phyloP scores from a whole-genome alignment of 495 filamentous ascomycete species.

The Aspergillus sparsus region DNA sequence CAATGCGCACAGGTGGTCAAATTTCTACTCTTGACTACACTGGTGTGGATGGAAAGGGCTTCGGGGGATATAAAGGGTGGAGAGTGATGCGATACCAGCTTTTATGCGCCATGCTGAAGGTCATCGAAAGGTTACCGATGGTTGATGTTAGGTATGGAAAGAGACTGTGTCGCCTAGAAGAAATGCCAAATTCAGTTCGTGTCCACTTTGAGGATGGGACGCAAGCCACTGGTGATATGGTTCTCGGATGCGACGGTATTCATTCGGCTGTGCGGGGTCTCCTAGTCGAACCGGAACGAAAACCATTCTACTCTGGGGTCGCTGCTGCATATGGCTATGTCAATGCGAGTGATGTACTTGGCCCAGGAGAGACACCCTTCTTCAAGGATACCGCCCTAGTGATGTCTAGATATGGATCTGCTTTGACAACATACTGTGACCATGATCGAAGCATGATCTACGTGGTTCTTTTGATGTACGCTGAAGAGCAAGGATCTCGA shows the following conservation, averaged over 20 bases:
- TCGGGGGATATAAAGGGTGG: slow-evolving; percentile 36
- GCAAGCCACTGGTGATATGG: slow-evolving; percentile 41
- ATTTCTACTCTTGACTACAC: slow-evolving; percentile 29
- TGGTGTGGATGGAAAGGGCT: slow-evolving; percentile 33
- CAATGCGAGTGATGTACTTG: not conserved
- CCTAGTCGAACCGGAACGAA: slow-evolving; percentile 28
- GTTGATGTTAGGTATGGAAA: slow-evolving; percentile 21
- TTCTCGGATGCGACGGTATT: slow-evolving; percentile 57
- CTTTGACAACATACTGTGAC: slow-evolving; percentile 6
- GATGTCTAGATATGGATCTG: slow-evolving; percentile 4
- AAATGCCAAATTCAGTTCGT: slow-evolving; percentile 24
- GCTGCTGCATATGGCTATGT: slow-evolving; percentile 1
- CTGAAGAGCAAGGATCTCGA: not conserved
- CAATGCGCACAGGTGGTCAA: slow-evolving; percentile 20
- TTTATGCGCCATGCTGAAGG: slow-evolving; percentile 24
- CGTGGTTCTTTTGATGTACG: slow-evolving; percentile 5
- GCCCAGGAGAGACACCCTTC: not conserved
- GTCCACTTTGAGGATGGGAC: slow-evolving; percentile 46
- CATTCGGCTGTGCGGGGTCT: slow-evolving; percentile 49
- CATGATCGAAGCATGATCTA: slow-evolving; percentile 6
- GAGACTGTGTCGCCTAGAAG: slow-evolving; percentile 18
- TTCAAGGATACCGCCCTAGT: not conserved
- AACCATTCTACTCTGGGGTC: slow-evolving; percentile 11
- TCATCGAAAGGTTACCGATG: slow-evolving; percentile 16
- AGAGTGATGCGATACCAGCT: slow-evolving; percentile 28